These are phyloP conservation scores for Cordyceps militaris DNA, from an alignment of 2,329 filamentous ascomycete genomes.

Conservation along the genomic window DNA sequence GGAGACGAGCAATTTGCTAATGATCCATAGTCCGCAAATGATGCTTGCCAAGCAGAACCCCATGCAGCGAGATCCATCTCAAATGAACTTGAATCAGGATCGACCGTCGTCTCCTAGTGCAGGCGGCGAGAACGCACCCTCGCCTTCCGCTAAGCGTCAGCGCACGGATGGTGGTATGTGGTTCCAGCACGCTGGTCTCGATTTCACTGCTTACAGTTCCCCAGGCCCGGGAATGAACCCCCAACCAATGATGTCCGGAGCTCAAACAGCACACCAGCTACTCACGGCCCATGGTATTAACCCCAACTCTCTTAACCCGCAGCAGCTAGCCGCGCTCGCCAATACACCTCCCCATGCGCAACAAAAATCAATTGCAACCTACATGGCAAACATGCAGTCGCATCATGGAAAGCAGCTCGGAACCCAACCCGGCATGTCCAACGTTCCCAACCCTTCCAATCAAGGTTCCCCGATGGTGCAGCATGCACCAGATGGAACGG, in stretches of 20 bases:
- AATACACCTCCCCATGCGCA: slow-evolving; percentile 54
- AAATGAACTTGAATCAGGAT: slow-evolving; percentile 76
- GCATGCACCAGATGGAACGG: slow-evolving; percentile 58
- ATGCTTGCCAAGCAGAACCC: slow-evolving; percentile 68
- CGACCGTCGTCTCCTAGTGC: slow-evolving; percentile 76
- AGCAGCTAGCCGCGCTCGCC: slow-evolving; percentile 64
- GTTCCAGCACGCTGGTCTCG: not conserved
- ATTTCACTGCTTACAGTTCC: not conserved
- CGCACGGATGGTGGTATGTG: slow-evolving; percentile 57
- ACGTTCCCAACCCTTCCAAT: slow-evolving; percentile 60
- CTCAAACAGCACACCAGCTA: slow-evolving; percentile 50
- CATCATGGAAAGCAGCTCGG: slow-evolving; percentile 77
- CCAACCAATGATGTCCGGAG: slow-evolving; percentile 55
- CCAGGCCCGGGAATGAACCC: slow-evolving; percentile 53
- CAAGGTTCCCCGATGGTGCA: slow-evolving; percentile 81
- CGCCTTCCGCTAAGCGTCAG: slow-evolving; percentile 75
- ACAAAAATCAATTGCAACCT: slow-evolving; percentile 79
- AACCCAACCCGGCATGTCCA: slow-evolving; percentile 66
- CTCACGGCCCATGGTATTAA: slow-evolving; percentile 67
- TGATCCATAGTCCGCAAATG: slow-evolving; percentile 54
- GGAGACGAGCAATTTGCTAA: not conserved
- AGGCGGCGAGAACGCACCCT: slow-evolving; percentile 70
- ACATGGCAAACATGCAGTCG: slow-evolving; percentile 76
- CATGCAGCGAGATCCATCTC: slow-evolving; percentile 83
- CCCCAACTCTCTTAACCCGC: slow-evolving; percentile 62